Evolutionary conservation across 805 yeast species (phyloP), one percentile per base, ranked within the genome.

Genomic region (Saccharomycopsis vini): DNA sequence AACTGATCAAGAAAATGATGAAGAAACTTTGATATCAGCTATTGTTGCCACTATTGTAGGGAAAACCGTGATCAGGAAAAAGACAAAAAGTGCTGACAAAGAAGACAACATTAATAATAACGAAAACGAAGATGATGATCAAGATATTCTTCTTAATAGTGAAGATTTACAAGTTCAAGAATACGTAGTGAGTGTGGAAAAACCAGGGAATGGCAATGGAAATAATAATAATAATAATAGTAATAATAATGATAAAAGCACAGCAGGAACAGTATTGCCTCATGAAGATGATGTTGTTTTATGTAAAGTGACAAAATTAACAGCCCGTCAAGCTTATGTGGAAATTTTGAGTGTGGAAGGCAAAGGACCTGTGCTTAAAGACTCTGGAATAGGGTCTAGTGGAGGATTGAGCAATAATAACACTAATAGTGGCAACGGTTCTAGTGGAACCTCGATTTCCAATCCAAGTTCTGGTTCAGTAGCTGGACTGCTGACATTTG

Each of bases 221-320:
- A 26, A 12, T 26, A 26, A 12, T 12, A 26, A 9, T 26, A 26
- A 12, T 26, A 26, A 26, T 12, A n/a, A n/a, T n/a, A n/a, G n/a
- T n/a, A n/a, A n/a, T n/a, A n/a, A n/a, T n/a, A n/a, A n/a, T n/a
- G n/a, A n/a, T n/a, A n/a, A n/a, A n/a, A n/a, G n/a, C n/a, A n/a
- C n/a, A n/a, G n/a, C n/a, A n/a, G 36, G 20, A 5, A 20, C 6
- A 23, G 13, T 9, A 48, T 62, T 89, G 43, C 97, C 97, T 5
- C 75, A 77, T 50, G 95, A 86, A 51, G 82, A 84, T 23, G 96
- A 90, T 59, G 61, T 79, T 20, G 96, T 92, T 2, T 63, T 90
- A 18, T 86, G 86, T 1, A 69, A 78, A 43, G 82, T 92, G 20
- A 76, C 80, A 21, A 73, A 79, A 52, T 69, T 89, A 31, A 72